A percentile compares a stretch with the other conserved stretches of the same genome.
These are phyloP conservation scores for Trichosporon inkin DNA, from an alignment of 1,284 basidiomycete species.

Conservation along the genomic window DNA sequence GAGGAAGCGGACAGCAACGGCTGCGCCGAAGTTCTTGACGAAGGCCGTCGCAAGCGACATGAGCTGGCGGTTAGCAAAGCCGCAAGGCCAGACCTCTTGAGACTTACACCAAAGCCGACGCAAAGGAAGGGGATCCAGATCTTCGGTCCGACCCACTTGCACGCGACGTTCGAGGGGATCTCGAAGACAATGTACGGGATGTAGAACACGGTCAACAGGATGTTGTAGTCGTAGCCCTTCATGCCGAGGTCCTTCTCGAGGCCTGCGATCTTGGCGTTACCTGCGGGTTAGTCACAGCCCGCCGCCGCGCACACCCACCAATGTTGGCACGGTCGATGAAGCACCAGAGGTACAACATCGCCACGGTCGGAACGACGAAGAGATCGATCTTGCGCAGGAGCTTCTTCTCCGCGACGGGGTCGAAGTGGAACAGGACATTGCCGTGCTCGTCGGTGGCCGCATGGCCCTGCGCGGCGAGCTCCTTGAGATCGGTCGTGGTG, in stretches of 20 bases:
- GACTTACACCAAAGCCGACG: constrained; percentile 25
- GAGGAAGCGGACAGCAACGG: constrained; percentile 24
- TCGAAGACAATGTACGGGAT: constrained; percentile 30
- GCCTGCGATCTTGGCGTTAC: constrained; percentile 27
- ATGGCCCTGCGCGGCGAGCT: constrained; percentile 16
- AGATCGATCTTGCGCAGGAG: constrained; percentile 28
- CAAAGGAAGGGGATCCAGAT: constrained; percentile 28
- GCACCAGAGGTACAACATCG: constrained; percentile 22
- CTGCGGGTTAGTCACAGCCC: too few species aligned
- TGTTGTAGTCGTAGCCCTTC: constrained; percentile 26
- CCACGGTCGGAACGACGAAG: constrained; percentile 22
- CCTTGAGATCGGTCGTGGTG: constrained; percentile 1
- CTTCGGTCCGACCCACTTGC: constrained; percentile 25
- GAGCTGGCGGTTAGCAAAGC: constrained; percentile 18
- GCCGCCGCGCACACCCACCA: neutral
- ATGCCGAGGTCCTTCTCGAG: constrained; percentile 22
- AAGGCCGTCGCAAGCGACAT: constrained; percentile 33
- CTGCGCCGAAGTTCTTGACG: constrained; percentile 23
- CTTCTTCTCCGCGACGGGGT: constrained; percentile 20
- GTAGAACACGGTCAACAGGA: constrained; percentile 25
- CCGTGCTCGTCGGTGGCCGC: constrained; percentile 16
- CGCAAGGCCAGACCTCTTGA: neutral
- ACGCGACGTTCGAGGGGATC: constrained; percentile 23
- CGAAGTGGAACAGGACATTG: constrained; percentile 17
- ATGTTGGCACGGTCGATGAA: constrained; percentile 27